These are phyloP conservation scores for Cytospora schulzeri DNA, from an alignment of 2,329 filamentous ascomycete species.

Conservation along the genomic window DNA sequence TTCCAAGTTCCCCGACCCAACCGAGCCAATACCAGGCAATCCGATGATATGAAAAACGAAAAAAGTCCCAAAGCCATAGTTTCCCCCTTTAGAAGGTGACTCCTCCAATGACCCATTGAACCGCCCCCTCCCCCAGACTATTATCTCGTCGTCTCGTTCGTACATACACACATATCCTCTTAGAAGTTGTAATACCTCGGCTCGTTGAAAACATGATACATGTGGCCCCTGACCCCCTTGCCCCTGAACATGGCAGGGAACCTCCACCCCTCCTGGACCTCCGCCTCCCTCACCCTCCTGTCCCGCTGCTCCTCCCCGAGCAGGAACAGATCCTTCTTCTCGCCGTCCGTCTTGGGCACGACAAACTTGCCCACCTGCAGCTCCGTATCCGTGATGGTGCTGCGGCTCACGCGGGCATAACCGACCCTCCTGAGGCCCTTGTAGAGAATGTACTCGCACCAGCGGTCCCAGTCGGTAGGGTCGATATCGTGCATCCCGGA, in stretches of 20 bases:
- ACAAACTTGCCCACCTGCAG: conserved; percentile 95
- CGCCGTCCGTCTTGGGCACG: conserved; percentile 69
- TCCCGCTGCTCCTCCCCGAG: conserved; percentile 57
- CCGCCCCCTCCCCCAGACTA: background rate
- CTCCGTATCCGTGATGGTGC: conserved; percentile 95
- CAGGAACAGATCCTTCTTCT: conserved; percentile 46
- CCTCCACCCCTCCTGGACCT: conserved; percentile 74
- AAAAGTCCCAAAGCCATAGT: background rate
- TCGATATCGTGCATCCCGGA: conserved; percentile 98
- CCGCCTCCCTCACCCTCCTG: conserved; percentile 64
- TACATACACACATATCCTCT: background rate
- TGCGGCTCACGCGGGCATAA: conserved; percentile 85
- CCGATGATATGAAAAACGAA: background rate
- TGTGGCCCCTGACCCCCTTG: conserved; percentile 82
- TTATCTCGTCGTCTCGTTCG: conserved; percentile 3
- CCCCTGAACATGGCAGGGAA: conserved; percentile 87
- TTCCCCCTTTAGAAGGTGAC: background rate
- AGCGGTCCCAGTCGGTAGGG: conserved; percentile 88
- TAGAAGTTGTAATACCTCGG: conserved; percentile 65
- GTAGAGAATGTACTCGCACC: conserved; percentile 99
- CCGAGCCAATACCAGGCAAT: background rate
- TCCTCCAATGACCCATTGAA: background rate
- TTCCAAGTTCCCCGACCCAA: background rate
- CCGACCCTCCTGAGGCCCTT: conserved; percentile 83
- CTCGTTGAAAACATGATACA: conserved; percentile 94